Base-by-base conservation (phyloP, 2,329 filamentous ascomycete genomes). In the Colletotrichum chrysophilum region DNA sequence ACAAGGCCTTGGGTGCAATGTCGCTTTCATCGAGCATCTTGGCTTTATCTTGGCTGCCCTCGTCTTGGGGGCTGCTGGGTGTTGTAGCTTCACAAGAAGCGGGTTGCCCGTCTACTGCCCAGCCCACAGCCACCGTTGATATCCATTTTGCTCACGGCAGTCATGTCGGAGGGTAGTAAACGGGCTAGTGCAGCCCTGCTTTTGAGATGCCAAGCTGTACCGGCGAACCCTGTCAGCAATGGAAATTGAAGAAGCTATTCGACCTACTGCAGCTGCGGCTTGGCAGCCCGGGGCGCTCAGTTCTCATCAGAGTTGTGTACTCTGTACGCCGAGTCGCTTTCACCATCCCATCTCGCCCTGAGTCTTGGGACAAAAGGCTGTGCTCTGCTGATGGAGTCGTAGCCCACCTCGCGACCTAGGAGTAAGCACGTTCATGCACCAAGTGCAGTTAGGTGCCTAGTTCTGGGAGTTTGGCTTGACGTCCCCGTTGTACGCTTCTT, bases 121-220 rank as follows among this genome's bases (percentile, higher is more conserved):
- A 75, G 73, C 56, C 64, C 73, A 75, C 73, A 75, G 70, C 73
- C 73, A 74, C 55, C 26, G n/a, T 48, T 48, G 8, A 30, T 34
- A 48, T 36, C 56, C 36, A 38, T 55, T 21, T 62, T 24, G 48
- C 32, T 24, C 24, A 34, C 55, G 18, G 34, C 36, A 26, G 21
- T 70, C 38, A 56, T 43, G n/a, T 26, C 56, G 55, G 38, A 26
- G 24, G 16, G 66, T 30, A 16, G 34, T 16, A 24, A 58, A 28
- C 30, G 3, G 43, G 60, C 36, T 55, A 55, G 64, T 48, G 38
- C 24, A 58, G 24, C 12, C 58, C 36, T 14, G n/a, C 5, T 38
- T n/a, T 26, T 8, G n/a, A 52, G 21, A 24, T 60, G 56, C 48
- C 43, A 75, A 72, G 64, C 66, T 13, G 21, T 30, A 52, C 61